Conservation (phyloP, 2,329 filamentous ascomycete genomes). For the Periconia sp. region DNA sequence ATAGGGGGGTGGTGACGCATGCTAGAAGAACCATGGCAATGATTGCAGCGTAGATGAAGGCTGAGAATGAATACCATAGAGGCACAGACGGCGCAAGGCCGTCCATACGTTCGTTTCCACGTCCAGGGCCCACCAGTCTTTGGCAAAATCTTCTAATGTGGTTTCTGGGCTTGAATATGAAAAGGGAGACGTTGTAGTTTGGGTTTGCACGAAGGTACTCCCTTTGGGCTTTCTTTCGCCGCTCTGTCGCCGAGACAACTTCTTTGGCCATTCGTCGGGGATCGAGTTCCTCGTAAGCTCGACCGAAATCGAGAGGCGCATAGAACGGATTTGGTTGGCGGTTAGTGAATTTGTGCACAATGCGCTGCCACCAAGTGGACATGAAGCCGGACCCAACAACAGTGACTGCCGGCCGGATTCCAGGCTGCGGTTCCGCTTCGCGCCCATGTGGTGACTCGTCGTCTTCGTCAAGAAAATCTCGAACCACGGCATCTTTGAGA, state of each 20-base stretch:
- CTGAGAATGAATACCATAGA: constrained; percentile 91
- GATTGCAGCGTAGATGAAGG: constrained; percentile 90
- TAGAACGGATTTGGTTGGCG: constrained; percentile 95
- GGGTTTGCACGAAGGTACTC: constrained; percentile 88
- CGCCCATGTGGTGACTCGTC: constrained; percentile 15
- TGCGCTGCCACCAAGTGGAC: constrained; percentile 62
- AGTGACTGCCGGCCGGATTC: constrained; percentile 40
- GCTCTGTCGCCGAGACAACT: constrained; percentile 79
- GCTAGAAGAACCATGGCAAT: constrained; percentile 97
- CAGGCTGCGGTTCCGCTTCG: constrained; percentile 33
- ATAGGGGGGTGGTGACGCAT: constrained; percentile 90
- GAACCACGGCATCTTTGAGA: constrained; percentile 91
- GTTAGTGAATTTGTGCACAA: constrained; percentile 60
- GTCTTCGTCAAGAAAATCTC: constrained; percentile 79
- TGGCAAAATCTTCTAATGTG: constrained; percentile 82
- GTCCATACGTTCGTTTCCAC: constrained; percentile 83
- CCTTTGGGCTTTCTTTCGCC: constrained; percentile 82
- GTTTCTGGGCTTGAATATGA: constrained; percentile 79
- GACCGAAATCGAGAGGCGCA: constrained; percentile 71
- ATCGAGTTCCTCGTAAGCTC: constrained; percentile 76
- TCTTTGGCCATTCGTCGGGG: constrained; percentile 87
- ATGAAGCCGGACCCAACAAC: constrained; percentile 61
- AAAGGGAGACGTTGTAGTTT: constrained; percentile 89
- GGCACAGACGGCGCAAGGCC: constrained; percentile 86
- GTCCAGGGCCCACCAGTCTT: constrained; percentile 84